Conservation (phyloP, 2,329 filamentous ascomycete species). For the Colletotrichum graminicola region DNA sequence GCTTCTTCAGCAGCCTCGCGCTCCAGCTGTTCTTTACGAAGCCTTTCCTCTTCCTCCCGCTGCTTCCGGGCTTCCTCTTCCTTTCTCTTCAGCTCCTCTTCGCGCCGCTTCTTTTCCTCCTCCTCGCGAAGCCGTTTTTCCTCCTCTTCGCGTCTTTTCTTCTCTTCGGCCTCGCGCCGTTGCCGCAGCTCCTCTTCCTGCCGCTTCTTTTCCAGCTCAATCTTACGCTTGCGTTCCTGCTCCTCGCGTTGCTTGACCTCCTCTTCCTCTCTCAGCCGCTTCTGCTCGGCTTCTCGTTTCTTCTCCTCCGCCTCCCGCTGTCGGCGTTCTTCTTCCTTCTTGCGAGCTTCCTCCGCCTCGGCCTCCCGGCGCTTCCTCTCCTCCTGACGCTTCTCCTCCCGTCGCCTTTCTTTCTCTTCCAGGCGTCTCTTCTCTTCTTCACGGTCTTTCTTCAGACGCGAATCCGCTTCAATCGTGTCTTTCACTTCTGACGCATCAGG, state of each 20-base stretch:
- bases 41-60: constrained; percentile 61
- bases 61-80: constrained; percentile 54
- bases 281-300: constrained; percentile 42
- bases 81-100: constrained; percentile 53
- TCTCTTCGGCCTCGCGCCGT: constrained; percentile 46
- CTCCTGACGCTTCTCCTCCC: constrained; percentile 43
- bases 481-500: constrained; percentile 57
- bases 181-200: constrained; percentile 44
- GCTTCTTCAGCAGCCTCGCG: constrained; percentile 64
- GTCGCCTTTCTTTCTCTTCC: constrained; percentile 46
- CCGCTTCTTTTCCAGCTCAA: constrained; percentile 45
- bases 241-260: constrained; percentile 50
- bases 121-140: constrained; percentile 52
- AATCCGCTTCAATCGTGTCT: constrained; percentile 47
- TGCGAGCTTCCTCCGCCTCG: constrained; percentile 49
- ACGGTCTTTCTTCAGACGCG: constrained; percentile 52
- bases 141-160: constrained; percentile 48
- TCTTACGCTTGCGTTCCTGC: constrained; percentile 48
- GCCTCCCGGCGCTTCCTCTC: constrained; percentile 49
- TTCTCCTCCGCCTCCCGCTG: constrained; percentile 41
- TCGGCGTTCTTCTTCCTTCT: constrained; percentile 45
- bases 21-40: constrained; percentile 59
- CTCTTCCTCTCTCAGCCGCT: constrained; percentile 49
- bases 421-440: constrained; percentile 52
- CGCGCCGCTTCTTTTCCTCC: constrained; percentile 52